Base-by-base conservation (phyloP, 352 stramenopile species). In the Phytophthora foliorum region DNA sequence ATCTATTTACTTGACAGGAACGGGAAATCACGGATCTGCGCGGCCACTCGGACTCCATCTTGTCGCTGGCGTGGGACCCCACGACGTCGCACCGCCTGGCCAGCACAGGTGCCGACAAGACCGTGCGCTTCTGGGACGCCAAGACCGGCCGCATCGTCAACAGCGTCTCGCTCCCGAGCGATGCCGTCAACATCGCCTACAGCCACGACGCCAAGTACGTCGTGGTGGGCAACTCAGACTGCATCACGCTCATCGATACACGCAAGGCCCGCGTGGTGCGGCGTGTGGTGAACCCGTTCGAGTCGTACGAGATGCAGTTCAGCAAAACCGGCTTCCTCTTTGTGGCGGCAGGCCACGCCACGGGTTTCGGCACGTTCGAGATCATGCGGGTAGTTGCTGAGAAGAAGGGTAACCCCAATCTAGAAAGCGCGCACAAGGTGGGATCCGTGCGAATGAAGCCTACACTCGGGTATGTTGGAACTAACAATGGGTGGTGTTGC, bases 361-460 rank as follows among this genome's bases (percentile, higher is more conserved):
- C 86, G 1, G 88, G 88, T 0, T 87, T 92, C 53, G 88, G 88
- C 29, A 93, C 84, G 5, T 91, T 94, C 50, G 88, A 96, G 67
- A 92, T 96, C 70, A 92, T 93, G 78, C 81, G 85, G 32, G 77
- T 96, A 39, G 78, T 91, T 7, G 27, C 68, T 3, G 88, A 96
- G 49, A 92, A 93, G 61, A 93, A 93, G 60, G 82, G 82, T 4
- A 88, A 82, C 4, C 84, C 86, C n/a, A 93, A 92, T 44, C 74
- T 96, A 1, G 86, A 94, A 53, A 94, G 90, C 57, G 80, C 92
- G 24, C 84, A 93, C 62, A 94, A 96, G 81, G 88, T 91, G 27
- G 29, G 39, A 32, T 13, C 19, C n/a, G 3, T 48, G 31, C 1
- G 14, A 24, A 25, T 32, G 14, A 6, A 29, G n/a, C 16, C 4